Conservation (phyloP, 139 green algal species). For the Closterium sp. region DNA sequence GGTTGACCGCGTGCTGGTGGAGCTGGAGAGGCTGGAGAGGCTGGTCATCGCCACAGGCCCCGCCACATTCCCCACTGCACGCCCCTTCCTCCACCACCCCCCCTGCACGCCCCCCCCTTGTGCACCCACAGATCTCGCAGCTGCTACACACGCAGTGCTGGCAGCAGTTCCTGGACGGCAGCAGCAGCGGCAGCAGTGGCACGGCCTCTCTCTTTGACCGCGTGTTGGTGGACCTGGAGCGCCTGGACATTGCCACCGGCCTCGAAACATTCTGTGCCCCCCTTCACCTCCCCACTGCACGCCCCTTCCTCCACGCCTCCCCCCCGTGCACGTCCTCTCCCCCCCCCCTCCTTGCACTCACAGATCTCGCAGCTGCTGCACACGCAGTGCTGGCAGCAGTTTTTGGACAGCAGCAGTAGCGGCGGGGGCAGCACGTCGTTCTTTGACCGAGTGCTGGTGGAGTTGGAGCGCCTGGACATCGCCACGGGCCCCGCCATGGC, state of each 20-base stretch:
- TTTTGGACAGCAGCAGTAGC: not conserved
- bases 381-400: slow-evolving; percentile 13
- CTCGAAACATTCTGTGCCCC: too few species aligned
- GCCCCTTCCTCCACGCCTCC: not conserved
- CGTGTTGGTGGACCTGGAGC: too few species aligned
- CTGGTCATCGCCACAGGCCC: too few species aligned
- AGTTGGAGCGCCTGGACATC: not conserved
- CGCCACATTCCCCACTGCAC: not conserved
- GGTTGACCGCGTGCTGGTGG: too few species aligned
- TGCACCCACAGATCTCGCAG: not conserved
- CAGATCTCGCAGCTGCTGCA: slow-evolving; percentile 2
- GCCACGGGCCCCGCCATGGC: not conserved
- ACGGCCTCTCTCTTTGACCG: not conserved
- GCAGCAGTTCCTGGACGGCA: slow-evolving; percentile 12
- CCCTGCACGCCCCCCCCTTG: too few species aligned
- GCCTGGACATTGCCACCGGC: too few species aligned
- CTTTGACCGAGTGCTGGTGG: not conserved
- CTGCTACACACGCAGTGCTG: slow-evolving; percentile 10
- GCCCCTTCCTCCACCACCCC: not conserved
- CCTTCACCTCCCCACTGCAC: not conserved
- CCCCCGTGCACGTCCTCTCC: too few species aligned
- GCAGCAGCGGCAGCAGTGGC: not conserved
- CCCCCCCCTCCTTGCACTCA: too few species aligned
- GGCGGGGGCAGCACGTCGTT: not conserved
- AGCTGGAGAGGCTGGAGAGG: too few species aligned